These are phyloP conservation scores for Gastrodia elata DNA, from an alignment of 106 monocot genomes.

Conservation along the genomic window DNA sequence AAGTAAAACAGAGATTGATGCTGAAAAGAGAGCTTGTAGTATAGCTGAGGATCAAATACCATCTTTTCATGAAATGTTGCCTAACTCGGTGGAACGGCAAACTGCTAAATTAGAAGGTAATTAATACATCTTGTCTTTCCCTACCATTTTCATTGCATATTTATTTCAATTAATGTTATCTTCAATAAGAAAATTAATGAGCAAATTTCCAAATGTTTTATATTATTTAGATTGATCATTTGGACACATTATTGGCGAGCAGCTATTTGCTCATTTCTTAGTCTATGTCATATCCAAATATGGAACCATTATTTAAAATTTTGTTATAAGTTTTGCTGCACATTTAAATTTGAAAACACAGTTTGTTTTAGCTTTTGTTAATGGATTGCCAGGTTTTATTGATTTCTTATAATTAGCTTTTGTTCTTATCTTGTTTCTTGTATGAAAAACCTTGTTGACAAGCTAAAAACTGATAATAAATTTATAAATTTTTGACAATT, in stretches of 20 bases:
- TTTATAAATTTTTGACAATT: no score
- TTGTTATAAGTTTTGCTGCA: neutral
- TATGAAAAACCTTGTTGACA: neutral
- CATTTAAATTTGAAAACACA: neutral
- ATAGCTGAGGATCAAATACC: neutral
- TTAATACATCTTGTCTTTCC: no score
- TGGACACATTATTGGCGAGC: neutral
- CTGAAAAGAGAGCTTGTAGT: slow-evolving; percentile 14
- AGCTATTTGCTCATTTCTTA: neutral
- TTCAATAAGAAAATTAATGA: neutral
- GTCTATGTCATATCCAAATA: neutral
- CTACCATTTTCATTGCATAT: neutral
- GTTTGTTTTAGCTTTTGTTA: neutral
- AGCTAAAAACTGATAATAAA: neutral
- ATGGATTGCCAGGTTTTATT: neutral
- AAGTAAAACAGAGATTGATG: slow-evolving; percentile 11
- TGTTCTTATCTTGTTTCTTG: neutral
- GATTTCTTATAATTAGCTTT: neutral
- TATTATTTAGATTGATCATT: neutral
- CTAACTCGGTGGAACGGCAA: slow-evolving; percentile 9
- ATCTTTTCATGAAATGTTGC: slow-evolving; percentile 10
- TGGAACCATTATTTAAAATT: neutral
- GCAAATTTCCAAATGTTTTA: neutral
- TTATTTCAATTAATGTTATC: slow-evolving; percentile 1
- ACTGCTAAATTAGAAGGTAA: slow-evolving; percentile 19